Evolutionary conservation across 805 yeast genomes (phyloP).

Genomic region (Cyberlindnera veronae): DNA sequence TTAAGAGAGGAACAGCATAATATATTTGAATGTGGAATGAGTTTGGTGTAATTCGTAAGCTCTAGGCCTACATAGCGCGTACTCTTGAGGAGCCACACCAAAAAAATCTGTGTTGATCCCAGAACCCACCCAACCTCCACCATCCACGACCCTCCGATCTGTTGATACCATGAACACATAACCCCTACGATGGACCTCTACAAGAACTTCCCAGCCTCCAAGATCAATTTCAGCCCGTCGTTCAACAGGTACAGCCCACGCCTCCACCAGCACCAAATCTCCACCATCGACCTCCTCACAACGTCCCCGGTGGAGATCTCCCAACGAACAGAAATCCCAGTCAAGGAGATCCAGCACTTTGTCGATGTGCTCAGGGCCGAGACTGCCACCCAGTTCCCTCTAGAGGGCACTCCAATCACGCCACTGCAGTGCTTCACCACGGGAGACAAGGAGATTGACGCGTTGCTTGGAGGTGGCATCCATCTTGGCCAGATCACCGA

Average conservation of each 20-base stretch:
- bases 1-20: background rate
- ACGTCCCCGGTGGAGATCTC: slow-evolving; percentile 28
- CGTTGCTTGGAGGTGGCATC: slow-evolving; percentile 52
- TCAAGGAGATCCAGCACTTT: slow-evolving; percentile 8
- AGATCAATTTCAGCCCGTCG: slow-evolving; percentile 32
- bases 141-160: too few species aligned
- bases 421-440: slow-evolving; percentile 40
- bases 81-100: too few species aligned
- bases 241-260: slow-evolving; percentile 29
- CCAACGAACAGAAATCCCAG: slow-evolving; percentile 12
- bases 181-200: slow-evolving; percentile 36
- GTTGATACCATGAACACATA: background rate
- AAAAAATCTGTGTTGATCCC: too few species aligned
- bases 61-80: too few species aligned
- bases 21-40: too few species aligned
- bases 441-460: slow-evolving; percentile 51
- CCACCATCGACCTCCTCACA: slow-evolving; percentile 40
- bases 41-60: too few species aligned
- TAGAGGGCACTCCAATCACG: slow-evolving; percentile 7
- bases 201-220: slow-evolving; percentile 37
- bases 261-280: slow-evolving; percentile 29
- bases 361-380: slow-evolving; percentile 2
- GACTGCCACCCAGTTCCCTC: background rate
- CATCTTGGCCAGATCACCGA: slow-evolving; percentile 60
- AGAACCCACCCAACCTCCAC: too few species aligned